Percentiles rank a stretch among this genome's conserved stretches.
These are phyloP conservation scores for Sclerotiophoma versabilis DNA, from an alignment of 2,329 filamentous ascomycete genomes.

Conservation along the genomic window DNA sequence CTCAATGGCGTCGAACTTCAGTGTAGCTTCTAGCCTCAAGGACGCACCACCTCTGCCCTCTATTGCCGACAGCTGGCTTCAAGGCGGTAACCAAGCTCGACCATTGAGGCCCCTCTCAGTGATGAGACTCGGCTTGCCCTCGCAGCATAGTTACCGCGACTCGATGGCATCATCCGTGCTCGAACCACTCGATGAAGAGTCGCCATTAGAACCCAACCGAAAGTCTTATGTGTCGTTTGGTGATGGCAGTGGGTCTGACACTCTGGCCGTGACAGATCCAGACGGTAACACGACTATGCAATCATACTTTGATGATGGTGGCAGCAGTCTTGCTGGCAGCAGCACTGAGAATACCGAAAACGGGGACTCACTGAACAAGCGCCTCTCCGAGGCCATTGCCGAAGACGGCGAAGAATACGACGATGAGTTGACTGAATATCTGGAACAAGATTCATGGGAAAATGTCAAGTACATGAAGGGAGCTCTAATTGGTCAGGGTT, in stretches of 20 bases:
- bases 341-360: conserved; percentile 64
- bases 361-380: conserved; percentile 77
- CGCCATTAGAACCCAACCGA: conserved; percentile 81
- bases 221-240: conserved; percentile 95
- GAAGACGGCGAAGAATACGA: conserved; percentile 93
- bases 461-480: conserved; percentile 99
- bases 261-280: conserved; percentile 76
- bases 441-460: conserved; percentile 92
- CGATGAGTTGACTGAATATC: conserved; percentile 86
- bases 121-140: conserved; percentile 62
- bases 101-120: conserved; percentile 67
- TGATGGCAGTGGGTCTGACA: conserved; percentile 73
- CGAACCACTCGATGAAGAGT: conserved; percentile 90
- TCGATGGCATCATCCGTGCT: conserved; percentile 89
- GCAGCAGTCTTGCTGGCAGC: conserved; percentile 74
- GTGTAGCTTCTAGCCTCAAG: conserved; percentile 88
- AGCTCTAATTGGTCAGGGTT: conserved; percentile 93
- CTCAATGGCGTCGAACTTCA: conserved; percentile 92
- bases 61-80: conserved; percentile 93
- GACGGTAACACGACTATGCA: conserved; percentile 72
- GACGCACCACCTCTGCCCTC: conserved; percentile 95
- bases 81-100: conserved; percentile 55
- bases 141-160: conserved; percentile 75
- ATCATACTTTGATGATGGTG: conserved; percentile 86
- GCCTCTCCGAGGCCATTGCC: conserved; percentile 82